These are phyloP conservation scores for Collybia nuda DNA, from an alignment of 768 basidiomycete species.

Conservation along the genomic window DNA sequence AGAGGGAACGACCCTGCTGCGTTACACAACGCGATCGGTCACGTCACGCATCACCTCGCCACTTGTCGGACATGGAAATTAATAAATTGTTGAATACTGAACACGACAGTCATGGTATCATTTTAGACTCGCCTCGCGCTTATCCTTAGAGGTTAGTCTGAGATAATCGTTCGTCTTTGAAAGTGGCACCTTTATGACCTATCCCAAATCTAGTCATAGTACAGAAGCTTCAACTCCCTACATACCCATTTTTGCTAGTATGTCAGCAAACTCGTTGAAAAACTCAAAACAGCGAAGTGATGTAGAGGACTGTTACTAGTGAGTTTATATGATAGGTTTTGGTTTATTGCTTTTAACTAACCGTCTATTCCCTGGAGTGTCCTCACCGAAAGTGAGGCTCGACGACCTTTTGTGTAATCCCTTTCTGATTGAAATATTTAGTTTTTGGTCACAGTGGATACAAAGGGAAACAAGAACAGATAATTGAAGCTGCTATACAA, in stretches of 20 bases:
- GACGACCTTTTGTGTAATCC: not conserved
- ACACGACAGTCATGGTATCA: too few species aligned
- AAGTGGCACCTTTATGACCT: not conserved
- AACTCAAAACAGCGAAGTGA: too few species aligned
- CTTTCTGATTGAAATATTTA: slow-evolving; percentile 20
- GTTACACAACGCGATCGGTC: slow-evolving; percentile 20
- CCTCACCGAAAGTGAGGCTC: slow-evolving; percentile 12
- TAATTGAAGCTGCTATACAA: slow-evolving; percentile 66
- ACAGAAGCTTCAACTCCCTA: too few species aligned
- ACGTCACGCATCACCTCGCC: slow-evolving; percentile 8
- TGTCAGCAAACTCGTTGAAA: too few species aligned
- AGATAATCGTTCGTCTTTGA: too few species aligned
- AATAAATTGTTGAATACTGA: not conserved
- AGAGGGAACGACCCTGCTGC: not conserved
- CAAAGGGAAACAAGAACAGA: slow-evolving; percentile 77
- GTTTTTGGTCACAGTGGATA: slow-evolving; percentile 70
- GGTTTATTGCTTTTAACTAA: not conserved
- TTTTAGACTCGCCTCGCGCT: too few species aligned
- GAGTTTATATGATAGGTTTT: not conserved
- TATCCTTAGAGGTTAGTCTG: too few species aligned
- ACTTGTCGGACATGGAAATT: not conserved
- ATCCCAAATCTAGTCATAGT: not conserved
- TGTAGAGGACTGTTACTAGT: slow-evolving; percentile 8
- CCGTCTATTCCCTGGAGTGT: slow-evolving; percentile 1
- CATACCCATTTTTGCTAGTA: too few species aligned